Percentiles rank a stretch among this genome's conserved stretches.
phyloP scores from a whole-genome alignment of 2,329 filamentous ascomycete species.

The Cladophialophora bantiana region DNA sequence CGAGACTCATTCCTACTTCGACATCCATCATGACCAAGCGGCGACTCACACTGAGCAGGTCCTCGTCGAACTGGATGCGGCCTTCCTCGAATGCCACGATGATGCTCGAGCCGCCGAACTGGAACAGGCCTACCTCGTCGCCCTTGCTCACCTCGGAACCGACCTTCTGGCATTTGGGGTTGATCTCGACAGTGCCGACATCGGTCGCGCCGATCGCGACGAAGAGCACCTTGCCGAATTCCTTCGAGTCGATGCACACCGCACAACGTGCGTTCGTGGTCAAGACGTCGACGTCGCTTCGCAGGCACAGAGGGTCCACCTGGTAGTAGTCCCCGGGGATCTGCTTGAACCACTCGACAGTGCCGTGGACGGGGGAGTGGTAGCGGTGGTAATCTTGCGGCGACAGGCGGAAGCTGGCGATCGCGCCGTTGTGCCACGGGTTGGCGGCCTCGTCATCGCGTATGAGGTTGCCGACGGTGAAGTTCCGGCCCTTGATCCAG shows the following conservation, averaged over 20 bases:
- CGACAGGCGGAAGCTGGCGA: constrained; percentile 92
- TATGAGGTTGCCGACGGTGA: constrained; percentile 83
- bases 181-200: constrained; percentile 97
- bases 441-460: constrained; percentile 74
- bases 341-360: constrained; percentile 80
- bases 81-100: constrained; percentile 89
- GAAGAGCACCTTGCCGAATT: constrained; percentile 91
- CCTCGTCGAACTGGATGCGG: constrained; percentile 83
- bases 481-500: constrained; percentile 97
- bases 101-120: constrained; percentile 94
- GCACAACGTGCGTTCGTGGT: constrained; percentile 91
- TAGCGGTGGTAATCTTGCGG: constrained; percentile 99
- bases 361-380: constrained; percentile 93
- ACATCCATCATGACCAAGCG: constrained; percentile 48
- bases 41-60: constrained; percentile 69
- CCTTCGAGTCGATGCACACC: constrained; percentile 87
- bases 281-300: constrained; percentile 92
- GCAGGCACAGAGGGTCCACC: constrained; percentile 98
- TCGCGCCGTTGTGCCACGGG: constrained; percentile 76
- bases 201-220: constrained; percentile 98
- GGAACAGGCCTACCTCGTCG: constrained; percentile 97
- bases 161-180: constrained; percentile 82
- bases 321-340: constrained; percentile 98
- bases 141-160: constrained; percentile 82
- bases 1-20: constrained; percentile 51